Conservation (phyloP, 2,329 filamentous ascomycete species). For the Incumbomyces delicatus region DNA sequence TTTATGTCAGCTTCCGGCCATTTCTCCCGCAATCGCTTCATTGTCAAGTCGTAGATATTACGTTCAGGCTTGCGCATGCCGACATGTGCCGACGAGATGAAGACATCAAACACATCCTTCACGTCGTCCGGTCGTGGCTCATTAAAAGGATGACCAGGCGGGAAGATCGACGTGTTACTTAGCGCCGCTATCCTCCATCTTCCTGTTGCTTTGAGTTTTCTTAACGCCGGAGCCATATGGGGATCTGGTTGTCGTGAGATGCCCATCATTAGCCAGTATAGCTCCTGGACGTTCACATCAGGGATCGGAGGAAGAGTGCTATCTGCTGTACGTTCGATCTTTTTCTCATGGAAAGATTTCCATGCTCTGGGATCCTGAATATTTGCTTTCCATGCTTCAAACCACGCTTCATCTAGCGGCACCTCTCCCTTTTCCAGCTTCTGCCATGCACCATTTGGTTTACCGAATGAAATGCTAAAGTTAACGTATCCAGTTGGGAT, state of each 20-base stretch:
- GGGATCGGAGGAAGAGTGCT: constrained; percentile 53
- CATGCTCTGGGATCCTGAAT: constrained; percentile 59
- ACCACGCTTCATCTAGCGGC: constrained; percentile 64
- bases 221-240: constrained; percentile 76
- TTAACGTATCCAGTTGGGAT: constrained; percentile 90
- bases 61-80: constrained; percentile 81
- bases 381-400: constrained; percentile 63
- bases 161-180: constrained; percentile 85
- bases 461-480: constrained; percentile 69
- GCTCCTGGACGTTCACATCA: constrained; percentile 60
- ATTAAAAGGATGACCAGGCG: constrained; percentile 59
- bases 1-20: constrained; percentile 46
- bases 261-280: constrained; percentile 91
- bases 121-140: constrained; percentile 47
- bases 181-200: constrained; percentile 69
- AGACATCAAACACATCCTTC: constrained; percentile 67
- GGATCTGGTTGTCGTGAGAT: constrained; percentile 62
- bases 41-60: constrained; percentile 65
- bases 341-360: constrained; percentile 46
- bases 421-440: constrained; percentile 77
- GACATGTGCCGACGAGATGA: constrained; percentile 75
- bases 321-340: constrained; percentile 18
- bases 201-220: constrained; percentile 54
- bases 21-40: constrained; percentile 56
- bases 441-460: constrained; percentile 78